Conservation (phyloP, 2,329 filamentous ascomycete species). For the Xylariaceae sp. region DNA sequence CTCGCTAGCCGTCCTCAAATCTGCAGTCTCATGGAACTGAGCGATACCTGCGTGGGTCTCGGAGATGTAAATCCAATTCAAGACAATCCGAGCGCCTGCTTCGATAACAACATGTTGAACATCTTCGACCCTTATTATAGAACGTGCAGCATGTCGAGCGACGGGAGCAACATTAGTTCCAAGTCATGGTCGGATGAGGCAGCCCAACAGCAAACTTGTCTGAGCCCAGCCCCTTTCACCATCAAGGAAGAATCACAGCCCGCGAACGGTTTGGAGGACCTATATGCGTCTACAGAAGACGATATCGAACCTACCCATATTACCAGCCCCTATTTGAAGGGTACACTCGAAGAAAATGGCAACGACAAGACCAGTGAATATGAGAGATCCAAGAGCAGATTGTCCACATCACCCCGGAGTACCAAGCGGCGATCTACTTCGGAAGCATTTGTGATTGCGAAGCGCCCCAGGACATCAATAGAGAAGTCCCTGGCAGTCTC, state of each 20-base stretch:
- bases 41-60: conserved; percentile 33
- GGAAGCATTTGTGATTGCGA: conserved; percentile 17
- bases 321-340: conserved; percentile 18
- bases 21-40: conserved; percentile 30
- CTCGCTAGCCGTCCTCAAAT: conserved; percentile 30
- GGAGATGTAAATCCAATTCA: conserved; percentile 33
- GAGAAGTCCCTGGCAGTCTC: conserved; percentile 13
- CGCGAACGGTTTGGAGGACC: conserved; percentile 12
- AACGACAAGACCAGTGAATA: conserved; percentile 20
- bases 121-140: conserved; percentile 25
- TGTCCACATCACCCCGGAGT: conserved; percentile 14
- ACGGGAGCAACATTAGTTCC: conserved; percentile 24
- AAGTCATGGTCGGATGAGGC: conserved; percentile 19
- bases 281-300: conserved; percentile 21
- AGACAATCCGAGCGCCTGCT: conserved; percentile 27
- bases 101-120: conserved; percentile 26
- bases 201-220: conserved; percentile 16
- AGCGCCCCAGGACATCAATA: conserved; percentile 26
- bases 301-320: conserved; percentile 22
- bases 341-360: conserved; percentile 12
- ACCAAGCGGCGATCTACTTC: conserved; percentile 25
- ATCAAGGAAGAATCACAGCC: conserved; percentile 29
- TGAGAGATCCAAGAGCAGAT: conserved; percentile 19
- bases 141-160: conserved; percentile 33
- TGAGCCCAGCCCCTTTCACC: conserved; percentile 27